A percentile compares a stretch with the other conserved stretches of the same genome.
phyloP scores from a whole-genome alignment of 495 filamentous ascomycete genomes.

The Cairneyella variabilis region DNA sequence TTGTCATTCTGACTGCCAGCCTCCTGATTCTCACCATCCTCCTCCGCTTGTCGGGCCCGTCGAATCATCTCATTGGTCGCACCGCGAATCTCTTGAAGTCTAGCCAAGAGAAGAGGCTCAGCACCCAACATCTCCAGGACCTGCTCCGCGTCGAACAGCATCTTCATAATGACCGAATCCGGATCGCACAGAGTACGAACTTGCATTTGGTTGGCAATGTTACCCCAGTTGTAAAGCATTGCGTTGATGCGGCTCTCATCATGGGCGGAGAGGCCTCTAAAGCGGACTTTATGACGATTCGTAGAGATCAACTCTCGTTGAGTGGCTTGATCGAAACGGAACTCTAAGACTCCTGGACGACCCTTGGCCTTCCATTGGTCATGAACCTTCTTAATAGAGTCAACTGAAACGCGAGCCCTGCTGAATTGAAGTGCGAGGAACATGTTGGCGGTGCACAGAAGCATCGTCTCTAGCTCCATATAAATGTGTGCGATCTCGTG shows the following conservation, averaged over 20 bases:
- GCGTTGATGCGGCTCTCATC: conserved; percentile 37
- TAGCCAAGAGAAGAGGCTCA: conserved; percentile 9
- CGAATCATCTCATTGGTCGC: conserved; percentile 14
- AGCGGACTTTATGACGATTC: conserved; percentile 47
- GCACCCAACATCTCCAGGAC: conserved; percentile 53
- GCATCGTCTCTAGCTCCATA: conserved; percentile 52
- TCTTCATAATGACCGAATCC: conserved; percentile 50
- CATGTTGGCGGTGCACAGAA: conserved; percentile 46
- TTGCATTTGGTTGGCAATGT: conserved; percentile 45
- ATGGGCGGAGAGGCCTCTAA: conserved; percentile 39
- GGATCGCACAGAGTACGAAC: conserved; percentile 53
- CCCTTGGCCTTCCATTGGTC: conserved; percentile 47
- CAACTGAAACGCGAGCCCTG: conserved; percentile 40
- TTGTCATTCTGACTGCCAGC: no score
- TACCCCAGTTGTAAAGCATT: conserved; percentile 51
- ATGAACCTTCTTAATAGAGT: conserved; percentile 43
- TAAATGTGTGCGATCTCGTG: conserved; percentile 48
- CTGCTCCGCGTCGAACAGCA: conserved; percentile 47
- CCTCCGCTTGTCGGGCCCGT: no score
- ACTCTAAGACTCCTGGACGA: conserved; percentile 49
- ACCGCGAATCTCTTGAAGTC: conserved; percentile 19
- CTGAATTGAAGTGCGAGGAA: conserved; percentile 46
- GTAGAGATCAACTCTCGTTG: conserved; percentile 48
- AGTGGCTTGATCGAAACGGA: conserved; percentile 53
- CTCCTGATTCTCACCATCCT: no score